Percentiles rank a stretch among this genome's conserved stretches.
Conservation (phyloP, 176 grass and related monocot genomes). For the Metroxylon sagu region DNA sequence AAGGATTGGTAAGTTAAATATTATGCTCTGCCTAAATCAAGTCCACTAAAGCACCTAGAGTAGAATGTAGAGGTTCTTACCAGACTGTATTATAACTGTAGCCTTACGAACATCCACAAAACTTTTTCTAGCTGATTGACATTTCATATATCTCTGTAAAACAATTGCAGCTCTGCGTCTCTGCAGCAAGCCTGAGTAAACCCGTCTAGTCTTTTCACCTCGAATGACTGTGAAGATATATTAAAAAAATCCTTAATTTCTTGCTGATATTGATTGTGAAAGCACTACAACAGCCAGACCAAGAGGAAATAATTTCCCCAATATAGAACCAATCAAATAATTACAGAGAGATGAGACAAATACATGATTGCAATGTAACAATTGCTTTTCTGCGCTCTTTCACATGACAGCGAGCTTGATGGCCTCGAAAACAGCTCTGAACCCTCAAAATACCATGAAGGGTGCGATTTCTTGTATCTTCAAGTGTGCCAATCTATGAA, state of each 20-base stretch:
- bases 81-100: slow-evolving; percentile 73
- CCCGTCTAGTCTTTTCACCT: slow-evolving; percentile 55
- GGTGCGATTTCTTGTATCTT: slow-evolving; percentile 88
- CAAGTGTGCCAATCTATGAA: slow-evolving; percentile 77
- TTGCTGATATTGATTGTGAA: too few species aligned
- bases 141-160: slow-evolving; percentile 71
- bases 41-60: neutral
- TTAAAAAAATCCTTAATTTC: neutral
- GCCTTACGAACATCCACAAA: slow-evolving; percentile 54
- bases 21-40: neutral
- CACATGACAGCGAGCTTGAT: slow-evolving; percentile 58
- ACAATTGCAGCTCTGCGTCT: slow-evolving; percentile 51
- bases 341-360: neutral
- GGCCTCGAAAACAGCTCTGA: slow-evolving; percentile 93
- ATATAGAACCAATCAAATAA: neutral
- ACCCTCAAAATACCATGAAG: slow-evolving; percentile 97
- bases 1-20: slow-evolving; percentile 6
- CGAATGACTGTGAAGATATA: slow-evolving; percentile 50
- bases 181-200: slow-evolving; percentile 40
- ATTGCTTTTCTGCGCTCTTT: slow-evolving; percentile 62
- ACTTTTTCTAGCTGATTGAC: slow-evolving; percentile 51
- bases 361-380: slow-evolving; percentile 92
- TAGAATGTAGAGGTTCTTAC: slow-evolving; percentile 32
- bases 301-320: slow-evolving; percentile 7
- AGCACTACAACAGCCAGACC: neutral